Evolutionary conservation across 176 grass and related monocot species (phyloP), one percentile per base, ranked within the genome.

Genomic region (Cenchrus fungigraminus): DNA sequence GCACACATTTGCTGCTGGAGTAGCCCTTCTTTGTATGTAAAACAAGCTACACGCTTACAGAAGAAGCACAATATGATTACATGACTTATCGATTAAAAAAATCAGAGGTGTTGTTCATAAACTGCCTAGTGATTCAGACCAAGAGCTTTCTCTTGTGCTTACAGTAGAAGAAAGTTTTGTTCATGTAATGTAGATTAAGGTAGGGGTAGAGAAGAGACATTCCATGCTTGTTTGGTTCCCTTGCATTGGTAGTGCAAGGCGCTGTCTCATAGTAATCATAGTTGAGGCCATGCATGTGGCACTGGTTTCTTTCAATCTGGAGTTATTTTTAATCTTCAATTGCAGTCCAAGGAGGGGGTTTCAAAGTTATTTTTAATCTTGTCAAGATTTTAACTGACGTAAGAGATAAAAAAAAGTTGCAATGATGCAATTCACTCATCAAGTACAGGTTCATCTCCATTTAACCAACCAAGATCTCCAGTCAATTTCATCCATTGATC

Each of bases 111-210:
- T 93, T 84, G 37, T 37, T 37, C 82, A 90, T 85, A 90, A 85
- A 77, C 78, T 77, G n/a, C 79, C 58, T 61, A 93, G 88, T n/a
- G 56, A 82, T 90, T 68, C 51, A 59, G 84, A 84, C 68, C 84
- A 87, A 82, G 78, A 88, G 78, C 58, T 56, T 77, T 82, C 73
- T 71, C 66, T 74, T 71, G 74, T 89, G 66, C 88, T 88, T 77
- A 82, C 68, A 56, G 79, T 93, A 85, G 82, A 71, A 82, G 81
- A 70, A 80, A 73, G 73, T 87, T 82, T 86, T 85, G 54, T 45
- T 77, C 74, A 67, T 75, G 77, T 87, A 77, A 89, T 90, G 84
- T 93, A 90, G 77, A 87, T 93, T 90, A 76, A 89, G 37, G 40
- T 80, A 89, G 76, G 76, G 67, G 49, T 89, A 92, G 84, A 81